These are phyloP conservation scores for Umbelopsis sp. DNA, from an alignment of 371 early-diverging fungal genomes.

Conservation along the genomic window DNA sequence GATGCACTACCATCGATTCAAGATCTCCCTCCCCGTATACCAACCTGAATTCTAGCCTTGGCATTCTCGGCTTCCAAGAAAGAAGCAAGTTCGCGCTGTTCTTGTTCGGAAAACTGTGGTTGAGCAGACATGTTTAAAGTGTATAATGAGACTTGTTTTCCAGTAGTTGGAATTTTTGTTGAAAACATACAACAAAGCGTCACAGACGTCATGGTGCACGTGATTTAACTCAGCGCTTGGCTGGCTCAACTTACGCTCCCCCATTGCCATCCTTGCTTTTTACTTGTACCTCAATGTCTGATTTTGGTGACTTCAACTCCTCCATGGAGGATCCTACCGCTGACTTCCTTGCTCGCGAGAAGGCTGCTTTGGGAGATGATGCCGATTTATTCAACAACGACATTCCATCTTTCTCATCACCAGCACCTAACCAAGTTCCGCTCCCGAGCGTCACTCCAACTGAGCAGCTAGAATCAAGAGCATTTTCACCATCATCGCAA, in stretches of 20 bases:
- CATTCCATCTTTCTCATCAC: slow-evolving; percentile 27
- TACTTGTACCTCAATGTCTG: slow-evolving; percentile 42
- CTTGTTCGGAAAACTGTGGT: slow-evolving; percentile 58
- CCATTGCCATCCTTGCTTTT: neutral
- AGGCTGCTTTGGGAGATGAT: slow-evolving; percentile 82
- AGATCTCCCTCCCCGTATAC: too few species aligned
- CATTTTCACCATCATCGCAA: slow-evolving; percentile 21
- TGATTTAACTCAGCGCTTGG: neutral
- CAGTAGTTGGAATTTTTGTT: neutral
- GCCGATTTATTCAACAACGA: slow-evolving; percentile 63
- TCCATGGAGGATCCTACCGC: slow-evolving; percentile 77
- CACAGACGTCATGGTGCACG: slow-evolving; percentile 15
- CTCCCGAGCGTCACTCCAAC: slow-evolving; percentile 21
- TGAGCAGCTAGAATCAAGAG: neutral
- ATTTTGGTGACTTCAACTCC: slow-evolving; percentile 60
- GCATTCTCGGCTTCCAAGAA: slow-evolving; percentile 76
- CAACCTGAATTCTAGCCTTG: slow-evolving; percentile 65
- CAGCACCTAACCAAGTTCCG: slow-evolving; percentile 31
- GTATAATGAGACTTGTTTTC: neutral
- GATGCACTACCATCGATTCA: too few species aligned
- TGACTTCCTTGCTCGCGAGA: slow-evolving; percentile 93
- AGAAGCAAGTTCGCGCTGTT: slow-evolving; percentile 65
- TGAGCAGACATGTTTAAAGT: slow-evolving; percentile 18
- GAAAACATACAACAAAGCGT: slow-evolving; percentile 1
- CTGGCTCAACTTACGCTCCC: too few species aligned